Evolutionary conservation across 139 green algal species (phyloP).

Genomic region (Trebouxia sp.): DNA sequence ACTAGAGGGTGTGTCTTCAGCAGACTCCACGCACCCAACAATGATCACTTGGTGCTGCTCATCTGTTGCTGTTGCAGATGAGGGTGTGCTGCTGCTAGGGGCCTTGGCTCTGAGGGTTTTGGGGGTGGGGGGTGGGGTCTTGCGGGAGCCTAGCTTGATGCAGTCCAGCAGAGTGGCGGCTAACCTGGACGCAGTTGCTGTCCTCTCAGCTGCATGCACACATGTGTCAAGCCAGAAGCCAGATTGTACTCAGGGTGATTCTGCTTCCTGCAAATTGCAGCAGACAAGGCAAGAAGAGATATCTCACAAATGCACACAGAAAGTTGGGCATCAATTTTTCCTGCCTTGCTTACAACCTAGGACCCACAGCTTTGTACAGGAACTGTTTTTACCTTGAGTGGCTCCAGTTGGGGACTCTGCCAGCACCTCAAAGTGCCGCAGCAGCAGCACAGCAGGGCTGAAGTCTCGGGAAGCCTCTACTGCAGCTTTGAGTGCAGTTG

Average conservation of each 20-base stretch:
- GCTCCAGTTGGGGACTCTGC: background rate
- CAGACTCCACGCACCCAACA: conserved; percentile 46
- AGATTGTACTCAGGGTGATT: no score
- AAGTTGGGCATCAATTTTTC: no score
- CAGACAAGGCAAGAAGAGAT: background rate
- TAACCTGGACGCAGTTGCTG: conserved; percentile 28
- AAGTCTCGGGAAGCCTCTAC: conserved; percentile 57
- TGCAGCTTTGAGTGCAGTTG: conserved; percentile 50
- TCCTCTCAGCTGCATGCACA: background rate
- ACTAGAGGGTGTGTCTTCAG: conserved; percentile 60
- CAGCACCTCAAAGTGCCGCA: conserved; percentile 50
- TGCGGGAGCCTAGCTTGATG: conserved; percentile 30
- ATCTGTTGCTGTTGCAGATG: background rate
- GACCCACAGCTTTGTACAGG: no score
- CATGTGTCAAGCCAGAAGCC: no score
- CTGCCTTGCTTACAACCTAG: no score
- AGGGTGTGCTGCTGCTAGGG: background rate
- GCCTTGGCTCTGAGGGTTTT: no score
- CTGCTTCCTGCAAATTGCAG: no score
- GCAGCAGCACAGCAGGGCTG: conserved; percentile 59
- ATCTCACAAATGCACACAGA: no score
- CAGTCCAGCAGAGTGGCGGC: conserved; percentile 42
- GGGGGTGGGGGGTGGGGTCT: no score
- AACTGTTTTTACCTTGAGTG: background rate
- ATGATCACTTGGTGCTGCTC: conserved; percentile 59